Evolutionary conservation across 2,329 filamentous ascomycete species (phyloP), one percentile per base, ranked within the genome.

Genomic region (Hypoxylon sp.): DNA sequence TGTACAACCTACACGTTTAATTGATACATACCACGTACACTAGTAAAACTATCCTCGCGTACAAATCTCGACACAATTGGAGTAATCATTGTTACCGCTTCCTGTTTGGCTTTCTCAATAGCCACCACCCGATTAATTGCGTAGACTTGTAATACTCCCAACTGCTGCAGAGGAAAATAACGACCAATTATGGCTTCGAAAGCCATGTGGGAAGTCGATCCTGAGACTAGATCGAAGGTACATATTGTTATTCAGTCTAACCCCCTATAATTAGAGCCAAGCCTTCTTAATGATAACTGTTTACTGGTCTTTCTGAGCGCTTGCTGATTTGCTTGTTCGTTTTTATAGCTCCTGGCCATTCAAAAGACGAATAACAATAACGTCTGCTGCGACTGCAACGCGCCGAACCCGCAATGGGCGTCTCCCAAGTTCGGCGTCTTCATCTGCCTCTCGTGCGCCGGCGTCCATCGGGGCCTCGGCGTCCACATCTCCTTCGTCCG

Each of bases 401-500:
- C 96, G 48, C 95, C 96, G 21, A 97, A 93, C 75, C 96, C 96
- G 69, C 96, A 99, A 91, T 99, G 96, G 96, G 95, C 96, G 74
- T 87, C 94, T 38, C 96, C 96, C 71, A 99, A 99, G 82, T 97
- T 99, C 79, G 95, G 95, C 78, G 93, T 97, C 80, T 99, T 99
- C 84, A 98, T 99, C 86, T 99, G 96, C 82, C 90, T 99, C 57
- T 93, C 91, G 70, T 99, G 96, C 84, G 95, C 94, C 34, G 96
- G 96, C 74, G 93, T 96, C 58, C 96, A 99, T 82, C 92, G 96
- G 70, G 94, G 94, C 2, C 89, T 99, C 30, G 96, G 96, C 68
- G 96, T 99, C 36, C 96, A 99, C 84, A 97, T 99, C 80, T 97
- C 94, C 79, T 99, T 99, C 82, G 94, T 99, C 71, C 92, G 96